These are phyloP conservation scores for Venturia asperata DNA, from an alignment of 2,329 filamentous ascomycete genomes.

Conservation along the genomic window DNA sequence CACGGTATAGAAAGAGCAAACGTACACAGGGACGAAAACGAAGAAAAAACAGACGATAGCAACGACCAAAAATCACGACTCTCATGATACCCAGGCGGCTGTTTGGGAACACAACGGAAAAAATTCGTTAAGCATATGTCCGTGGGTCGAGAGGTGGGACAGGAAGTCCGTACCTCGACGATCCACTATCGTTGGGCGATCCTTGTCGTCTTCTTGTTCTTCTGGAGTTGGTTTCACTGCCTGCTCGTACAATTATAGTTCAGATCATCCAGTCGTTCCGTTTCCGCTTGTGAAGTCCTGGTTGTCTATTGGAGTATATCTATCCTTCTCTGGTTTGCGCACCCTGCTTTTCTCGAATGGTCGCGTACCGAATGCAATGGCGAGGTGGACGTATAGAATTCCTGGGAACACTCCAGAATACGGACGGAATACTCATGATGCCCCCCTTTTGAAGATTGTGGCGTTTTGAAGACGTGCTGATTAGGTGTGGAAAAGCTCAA, in stretches of 20 bases:
- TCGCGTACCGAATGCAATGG: no score
- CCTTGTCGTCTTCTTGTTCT: background rate
- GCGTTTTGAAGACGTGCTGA: no score
- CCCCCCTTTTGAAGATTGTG: no score
- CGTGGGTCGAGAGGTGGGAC: background rate
- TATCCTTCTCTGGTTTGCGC: no score
- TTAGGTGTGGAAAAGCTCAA: no score
- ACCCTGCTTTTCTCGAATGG: no score
- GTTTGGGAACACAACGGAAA: background rate
- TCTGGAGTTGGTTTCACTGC: background rate
- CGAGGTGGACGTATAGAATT: no score
- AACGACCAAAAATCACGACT: background rate
- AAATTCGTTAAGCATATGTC: background rate
- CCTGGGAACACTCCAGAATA: no score
- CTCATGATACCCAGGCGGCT: conserved; percentile 7
- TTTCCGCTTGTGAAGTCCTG: background rate
- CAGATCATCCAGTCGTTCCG: background rate
- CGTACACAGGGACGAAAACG: background rate
- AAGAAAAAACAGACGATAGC: background rate
- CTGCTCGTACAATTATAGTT: background rate
- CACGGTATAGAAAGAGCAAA: background rate
- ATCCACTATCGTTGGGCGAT: background rate
- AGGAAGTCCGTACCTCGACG: background rate
- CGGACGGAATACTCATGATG: no score
- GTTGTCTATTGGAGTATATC: background rate